A percentile compares a stretch with the other conserved stretches of the same genome.
phyloP scores from a whole-genome alignment of 2,329 filamentous ascomycete species.

The Diaporthe caulivora region DNA sequence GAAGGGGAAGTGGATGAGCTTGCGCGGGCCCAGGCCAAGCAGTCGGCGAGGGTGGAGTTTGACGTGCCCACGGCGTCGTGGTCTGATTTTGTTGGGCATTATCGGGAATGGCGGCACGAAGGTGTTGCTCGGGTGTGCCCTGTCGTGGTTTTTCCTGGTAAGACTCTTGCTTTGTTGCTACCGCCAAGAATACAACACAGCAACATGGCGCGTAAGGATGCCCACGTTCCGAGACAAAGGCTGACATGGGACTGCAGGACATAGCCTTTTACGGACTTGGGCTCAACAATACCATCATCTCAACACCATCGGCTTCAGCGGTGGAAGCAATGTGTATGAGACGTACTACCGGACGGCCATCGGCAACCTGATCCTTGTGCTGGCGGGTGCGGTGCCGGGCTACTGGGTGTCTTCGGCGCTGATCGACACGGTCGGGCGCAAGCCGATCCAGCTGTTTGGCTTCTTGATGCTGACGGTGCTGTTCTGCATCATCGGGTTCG shows the following conservation, averaged over 20 bases:
- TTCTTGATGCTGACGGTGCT: slow-evolving; percentile 72
- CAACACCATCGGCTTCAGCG: slow-evolving; percentile 73
- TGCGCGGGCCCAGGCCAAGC: slow-evolving; percentile 68
- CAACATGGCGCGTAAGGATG: background rate
- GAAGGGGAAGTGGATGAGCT: slow-evolving; percentile 77
- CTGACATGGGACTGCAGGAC: slow-evolving; percentile 43
- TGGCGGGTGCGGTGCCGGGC: slow-evolving; percentile 83
- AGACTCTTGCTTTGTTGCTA: background rate
- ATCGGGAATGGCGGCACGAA: slow-evolving; percentile 77
- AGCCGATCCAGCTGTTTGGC: slow-evolving; percentile 78
- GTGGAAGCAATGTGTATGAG: slow-evolving; percentile 60
- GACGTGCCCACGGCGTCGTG: slow-evolving; percentile 78
- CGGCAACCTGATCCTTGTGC: slow-evolving; percentile 83
- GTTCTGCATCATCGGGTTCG: slow-evolving; percentile 73
- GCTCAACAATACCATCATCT: slow-evolving; percentile 82
- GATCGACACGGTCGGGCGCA: slow-evolving; percentile 80
- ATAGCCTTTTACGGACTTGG: slow-evolving; percentile 76
- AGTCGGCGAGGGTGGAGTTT: slow-evolving; percentile 66
- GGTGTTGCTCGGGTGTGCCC: slow-evolving; percentile 73
- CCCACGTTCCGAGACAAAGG: background rate
- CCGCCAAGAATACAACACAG: background rate
- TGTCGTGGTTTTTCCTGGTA: slow-evolving; percentile 83
- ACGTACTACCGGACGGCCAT: slow-evolving; percentile 80
- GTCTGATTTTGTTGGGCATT: slow-evolving; percentile 78
- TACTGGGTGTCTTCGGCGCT: slow-evolving; percentile 83